phyloP scores from a whole-genome alignment of 2,329 filamentous ascomycete genomes.

The Cladophialophora psammophila region DNA sequence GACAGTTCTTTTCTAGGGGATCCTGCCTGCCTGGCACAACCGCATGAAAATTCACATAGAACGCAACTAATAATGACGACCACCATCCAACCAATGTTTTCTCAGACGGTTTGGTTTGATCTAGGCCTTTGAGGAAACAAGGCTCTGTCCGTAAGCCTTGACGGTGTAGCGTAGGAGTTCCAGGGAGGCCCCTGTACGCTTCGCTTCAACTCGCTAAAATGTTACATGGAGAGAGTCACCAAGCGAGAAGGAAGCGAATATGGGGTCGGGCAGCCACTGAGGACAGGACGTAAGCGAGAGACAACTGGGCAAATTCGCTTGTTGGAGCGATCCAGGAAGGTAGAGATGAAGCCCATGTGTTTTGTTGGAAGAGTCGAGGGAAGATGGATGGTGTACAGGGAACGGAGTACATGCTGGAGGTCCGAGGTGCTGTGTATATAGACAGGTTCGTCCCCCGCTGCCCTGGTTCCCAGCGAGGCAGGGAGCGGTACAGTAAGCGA shows the following conservation, averaged over 20 bases:
- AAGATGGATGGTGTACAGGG: neutral
- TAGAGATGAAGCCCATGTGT: neutral
- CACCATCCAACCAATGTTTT: neutral
- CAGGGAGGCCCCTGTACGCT: conserved; percentile 13
- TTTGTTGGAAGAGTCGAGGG: neutral
- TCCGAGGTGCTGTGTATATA: too few relatives aligned
- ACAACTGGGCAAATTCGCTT: neutral
- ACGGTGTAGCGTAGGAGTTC: neutral
- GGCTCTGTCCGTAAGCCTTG: neutral
- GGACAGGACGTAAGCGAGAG: conserved; percentile 15
- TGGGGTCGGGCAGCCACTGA: conserved; percentile 8
- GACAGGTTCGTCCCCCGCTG: too few relatives aligned
- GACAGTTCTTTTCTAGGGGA: neutral
- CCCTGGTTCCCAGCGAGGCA: too few relatives aligned
- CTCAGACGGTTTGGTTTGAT: neutral
- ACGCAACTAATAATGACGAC: conserved; percentile 1
- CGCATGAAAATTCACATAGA: neutral
- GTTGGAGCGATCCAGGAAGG: neutral
- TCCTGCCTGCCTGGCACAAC: neutral
- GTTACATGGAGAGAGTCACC: conserved; percentile 22
- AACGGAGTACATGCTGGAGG: too few relatives aligned
- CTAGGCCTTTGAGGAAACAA: too few relatives aligned
- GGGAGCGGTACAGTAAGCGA: too few relatives aligned
- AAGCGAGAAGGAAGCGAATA: conserved; percentile 27
- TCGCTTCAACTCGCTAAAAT: conserved; percentile 26